These are phyloP conservation scores for Linum usitatissimum DNA, from an alignment of 345 rosid genomes.

Conservation along the genomic window DNA sequence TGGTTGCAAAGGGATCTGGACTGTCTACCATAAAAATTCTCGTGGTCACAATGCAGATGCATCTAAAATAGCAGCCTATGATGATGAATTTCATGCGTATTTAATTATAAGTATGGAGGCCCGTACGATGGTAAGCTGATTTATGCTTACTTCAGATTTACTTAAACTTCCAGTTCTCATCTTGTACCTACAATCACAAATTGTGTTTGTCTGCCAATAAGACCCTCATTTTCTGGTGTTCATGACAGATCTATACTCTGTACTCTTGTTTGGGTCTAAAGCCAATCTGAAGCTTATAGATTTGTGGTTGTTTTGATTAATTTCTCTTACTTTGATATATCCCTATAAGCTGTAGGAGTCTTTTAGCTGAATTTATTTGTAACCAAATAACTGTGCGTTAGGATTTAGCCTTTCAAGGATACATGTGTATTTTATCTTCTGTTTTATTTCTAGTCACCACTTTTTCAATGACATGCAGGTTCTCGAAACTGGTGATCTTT, in stretches of 20 bases:
- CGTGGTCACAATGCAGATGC: slow-evolving; percentile 61
- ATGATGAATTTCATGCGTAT: slow-evolving; percentile 96
- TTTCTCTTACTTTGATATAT: neutral
- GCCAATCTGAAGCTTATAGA: neutral
- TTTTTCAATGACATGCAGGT: slow-evolving; percentile 32
- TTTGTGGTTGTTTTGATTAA: neutral
- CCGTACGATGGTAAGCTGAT: slow-evolving; percentile 70
- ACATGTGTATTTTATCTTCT: neutral
- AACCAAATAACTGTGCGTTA: neutral
- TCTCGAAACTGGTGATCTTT: slow-evolving; percentile 94
- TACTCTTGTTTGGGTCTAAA: neutral
- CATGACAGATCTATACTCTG: neutral
- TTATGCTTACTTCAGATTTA: neutral
- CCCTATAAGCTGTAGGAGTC: neutral
- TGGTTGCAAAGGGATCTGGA: slow-evolving; percentile 98
- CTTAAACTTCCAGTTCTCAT: neutral
- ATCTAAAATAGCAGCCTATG: slow-evolving; percentile 49
- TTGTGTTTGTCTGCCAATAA: neutral
- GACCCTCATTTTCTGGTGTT: neutral
- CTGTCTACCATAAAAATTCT: slow-evolving; percentile 87
- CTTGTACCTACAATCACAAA: neutral
- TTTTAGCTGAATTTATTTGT: neutral
- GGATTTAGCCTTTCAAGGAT: neutral
- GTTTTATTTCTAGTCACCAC: neutral
- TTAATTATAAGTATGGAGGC: slow-evolving; percentile 91